Evolutionary conservation across 306 rosid genomes (phyloP).

Genomic region (Glycine latifolia): DNA sequence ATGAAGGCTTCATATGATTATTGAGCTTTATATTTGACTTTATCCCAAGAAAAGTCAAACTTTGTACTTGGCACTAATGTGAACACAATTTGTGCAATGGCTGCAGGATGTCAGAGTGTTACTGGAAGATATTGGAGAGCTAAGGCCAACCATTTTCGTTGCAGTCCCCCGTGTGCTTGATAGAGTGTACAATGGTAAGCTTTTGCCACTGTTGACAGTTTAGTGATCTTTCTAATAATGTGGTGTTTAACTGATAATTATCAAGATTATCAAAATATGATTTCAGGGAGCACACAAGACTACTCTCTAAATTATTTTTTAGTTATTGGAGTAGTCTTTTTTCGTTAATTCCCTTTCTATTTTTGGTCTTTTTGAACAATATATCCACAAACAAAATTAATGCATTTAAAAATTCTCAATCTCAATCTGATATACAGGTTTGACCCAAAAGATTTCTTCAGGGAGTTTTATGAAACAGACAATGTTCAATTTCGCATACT

Average conservation of each 20-base stretch:
- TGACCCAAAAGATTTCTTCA: slow-evolving; percentile 70
- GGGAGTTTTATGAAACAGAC: slow-evolving; percentile 75
- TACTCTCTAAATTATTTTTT: slow-evolving; percentile 39
- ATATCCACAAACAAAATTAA: too few species aligned
- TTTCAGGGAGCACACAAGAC: slow-evolving; percentile 24
- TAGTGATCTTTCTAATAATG: slow-evolving; percentile 3
- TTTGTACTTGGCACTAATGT: slow-evolving; percentile 27
- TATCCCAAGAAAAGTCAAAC: slow-evolving; percentile 19
- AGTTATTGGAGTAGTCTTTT: slow-evolving; percentile 34
- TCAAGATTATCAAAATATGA: slow-evolving; percentile 28
- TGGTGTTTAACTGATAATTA: neutral
- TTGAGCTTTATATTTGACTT: slow-evolving; percentile 32
- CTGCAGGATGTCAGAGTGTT: slow-evolving; percentile 80
- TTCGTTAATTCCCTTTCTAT: neutral
- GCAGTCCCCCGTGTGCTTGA: slow-evolving; percentile 98
- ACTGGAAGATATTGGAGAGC: slow-evolving; percentile 81
- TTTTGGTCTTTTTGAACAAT: neutral
- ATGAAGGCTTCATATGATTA: slow-evolving; percentile 40
- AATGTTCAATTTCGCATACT: slow-evolving; percentile 79
- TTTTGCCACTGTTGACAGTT: slow-evolving; percentile 9
- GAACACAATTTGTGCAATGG: slow-evolving; percentile 28
- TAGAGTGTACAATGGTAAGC: slow-evolving; percentile 77
- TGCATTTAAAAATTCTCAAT: neutral
- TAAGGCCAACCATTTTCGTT: slow-evolving; percentile 83
- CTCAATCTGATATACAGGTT: slow-evolving; percentile 56